Percentiles rank a stretch among this genome's conserved stretches.
phyloP scores from a whole-genome alignment of 1,284 basidiomycete genomes.

The Phaffia rhodozyma region DNA sequence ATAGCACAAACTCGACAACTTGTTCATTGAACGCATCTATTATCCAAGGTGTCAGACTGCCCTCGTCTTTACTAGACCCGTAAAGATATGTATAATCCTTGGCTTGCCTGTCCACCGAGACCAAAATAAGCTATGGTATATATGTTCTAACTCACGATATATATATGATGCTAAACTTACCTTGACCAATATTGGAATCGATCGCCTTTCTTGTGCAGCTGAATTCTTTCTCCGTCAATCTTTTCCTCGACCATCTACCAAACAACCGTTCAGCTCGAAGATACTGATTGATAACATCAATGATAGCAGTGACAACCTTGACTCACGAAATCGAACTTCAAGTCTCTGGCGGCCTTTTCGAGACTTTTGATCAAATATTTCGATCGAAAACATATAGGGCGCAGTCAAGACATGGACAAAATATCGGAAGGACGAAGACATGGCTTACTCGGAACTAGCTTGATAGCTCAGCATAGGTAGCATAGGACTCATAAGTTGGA shows the following conservation, averaged over 20 bases:
- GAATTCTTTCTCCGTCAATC: constrained; percentile 86
- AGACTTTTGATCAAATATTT: constrained; percentile 42
- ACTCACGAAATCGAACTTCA: constrained; percentile 39
- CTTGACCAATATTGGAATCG: constrained; percentile 85
- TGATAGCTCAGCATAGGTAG: too few relatives aligned
- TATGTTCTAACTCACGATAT: too few relatives aligned
- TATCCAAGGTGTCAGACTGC: constrained; percentile 76
- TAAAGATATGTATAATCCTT: constrained; percentile 90
- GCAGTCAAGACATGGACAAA: not conserved
- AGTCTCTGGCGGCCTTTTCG: constrained; percentile 67
- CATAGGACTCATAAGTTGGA: constrained; percentile 39
- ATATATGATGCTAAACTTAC: constrained; percentile 34
- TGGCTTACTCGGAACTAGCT: constrained; percentile 16
- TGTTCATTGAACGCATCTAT: constrained; percentile 57
- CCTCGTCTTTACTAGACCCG: constrained; percentile 62
- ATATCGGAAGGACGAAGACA: not conserved
- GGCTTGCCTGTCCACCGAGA: constrained; percentile 51
- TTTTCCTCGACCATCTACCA: constrained; percentile 72
- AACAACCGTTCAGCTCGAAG: not conserved
- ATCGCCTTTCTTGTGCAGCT: constrained; percentile 76
- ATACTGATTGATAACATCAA: constrained; percentile 46
- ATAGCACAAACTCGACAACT: constrained; percentile 55
- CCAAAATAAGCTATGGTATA: constrained; percentile 1
- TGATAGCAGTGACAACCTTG: constrained; percentile 23
- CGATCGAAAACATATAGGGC: not conserved